phyloP scores from a whole-genome alignment of 495 filamentous ascomycete species.

The Articulospora tetracladia region DNA sequence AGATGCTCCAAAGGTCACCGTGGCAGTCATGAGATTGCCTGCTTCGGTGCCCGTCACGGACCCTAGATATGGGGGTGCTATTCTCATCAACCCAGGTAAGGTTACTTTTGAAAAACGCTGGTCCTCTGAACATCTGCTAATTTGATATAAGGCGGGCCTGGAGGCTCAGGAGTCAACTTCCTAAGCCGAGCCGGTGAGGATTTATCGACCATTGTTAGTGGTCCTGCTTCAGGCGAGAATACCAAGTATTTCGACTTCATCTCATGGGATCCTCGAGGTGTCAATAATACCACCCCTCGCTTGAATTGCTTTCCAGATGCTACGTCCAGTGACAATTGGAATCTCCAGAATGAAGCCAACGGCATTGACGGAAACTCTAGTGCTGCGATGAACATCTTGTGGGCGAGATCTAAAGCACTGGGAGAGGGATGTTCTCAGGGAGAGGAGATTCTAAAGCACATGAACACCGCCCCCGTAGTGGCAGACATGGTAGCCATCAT shows the following conservation, averaged over 20 bases:
- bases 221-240: background rate
- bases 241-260: constrained; percentile 41
- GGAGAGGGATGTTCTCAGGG: constrained; percentile 6
- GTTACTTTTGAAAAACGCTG: background rate
- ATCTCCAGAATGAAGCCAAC: background rate
- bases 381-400: background rate
- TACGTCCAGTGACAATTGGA: background rate
- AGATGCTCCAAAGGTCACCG: constrained; percentile 18
- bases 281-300: constrained; percentile 45
- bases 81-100: constrained; percentile 34
- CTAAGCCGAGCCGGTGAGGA: constrained; percentile 11
- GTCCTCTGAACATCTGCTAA: background rate
- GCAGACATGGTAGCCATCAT: constrained; percentile 47
- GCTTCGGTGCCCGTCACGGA: constrained; percentile 28
- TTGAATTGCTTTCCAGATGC: constrained; percentile 40
- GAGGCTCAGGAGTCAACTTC: constrained; percentile 29
- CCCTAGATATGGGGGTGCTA: constrained; percentile 32
- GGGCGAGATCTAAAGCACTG: constrained; percentile 12
- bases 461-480: constrained; percentile 28
- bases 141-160: constrained; percentile 29
- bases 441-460: constrained; percentile 3
- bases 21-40: constrained; percentile 36
- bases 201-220: constrained; percentile 29
- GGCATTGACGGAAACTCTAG: background rate
- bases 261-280: constrained; percentile 51